Percentiles rank a stretch among this genome's conserved stretches.
These are phyloP conservation scores for Detonula confervacea DNA, from an alignment of 352 stramenopile genomes.

Conservation along the genomic window DNA sequence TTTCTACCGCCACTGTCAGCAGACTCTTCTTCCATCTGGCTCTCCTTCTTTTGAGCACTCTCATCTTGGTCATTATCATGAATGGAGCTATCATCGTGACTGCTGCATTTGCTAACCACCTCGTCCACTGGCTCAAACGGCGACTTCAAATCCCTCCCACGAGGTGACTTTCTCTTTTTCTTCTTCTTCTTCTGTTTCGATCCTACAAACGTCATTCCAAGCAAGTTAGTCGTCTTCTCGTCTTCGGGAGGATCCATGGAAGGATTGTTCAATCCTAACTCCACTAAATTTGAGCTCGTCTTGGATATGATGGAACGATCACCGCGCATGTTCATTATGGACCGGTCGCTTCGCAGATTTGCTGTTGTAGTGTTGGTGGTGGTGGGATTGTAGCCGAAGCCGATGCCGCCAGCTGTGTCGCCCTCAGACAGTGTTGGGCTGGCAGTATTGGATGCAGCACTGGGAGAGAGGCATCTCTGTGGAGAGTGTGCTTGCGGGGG, in stretches of 20 bases:
- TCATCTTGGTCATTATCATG: neutral
- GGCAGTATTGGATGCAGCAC: neutral
- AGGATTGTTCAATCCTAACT: slow-evolving; percentile 26
- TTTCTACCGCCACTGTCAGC: neutral
- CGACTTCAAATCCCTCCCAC: neutral
- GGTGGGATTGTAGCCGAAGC: slow-evolving; percentile 16
- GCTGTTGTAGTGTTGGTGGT: neutral
- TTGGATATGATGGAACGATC: slow-evolving; percentile 37
- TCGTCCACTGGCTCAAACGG: slow-evolving; percentile 37
- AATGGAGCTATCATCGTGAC: neutral
- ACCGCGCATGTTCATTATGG: slow-evolving; percentile 2
- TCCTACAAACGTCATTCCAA: slow-evolving; percentile 45
- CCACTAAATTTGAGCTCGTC: slow-evolving; percentile 49
- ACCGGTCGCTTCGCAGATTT: neutral
- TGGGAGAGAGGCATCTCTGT: neutral
- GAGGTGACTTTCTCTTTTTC: neutral
- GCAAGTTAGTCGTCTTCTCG: slow-evolving; percentile 22
- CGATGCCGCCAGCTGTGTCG: slow-evolving; percentile 46
- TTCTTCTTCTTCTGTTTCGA: slow-evolving; percentile 47
- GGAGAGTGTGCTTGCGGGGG: neutral
- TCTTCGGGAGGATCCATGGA: slow-evolving; percentile 4
- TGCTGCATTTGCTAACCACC: slow-evolving; percentile 6
- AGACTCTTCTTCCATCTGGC: neutral
- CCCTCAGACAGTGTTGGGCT: slow-evolving; percentile 52
- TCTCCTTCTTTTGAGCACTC: neutral